Percentiles rank a stretch among this genome's conserved stretches.
Conservation (phyloP, 768 basidiomycete genomes). For the Kwoniella botswanensis region DNA sequence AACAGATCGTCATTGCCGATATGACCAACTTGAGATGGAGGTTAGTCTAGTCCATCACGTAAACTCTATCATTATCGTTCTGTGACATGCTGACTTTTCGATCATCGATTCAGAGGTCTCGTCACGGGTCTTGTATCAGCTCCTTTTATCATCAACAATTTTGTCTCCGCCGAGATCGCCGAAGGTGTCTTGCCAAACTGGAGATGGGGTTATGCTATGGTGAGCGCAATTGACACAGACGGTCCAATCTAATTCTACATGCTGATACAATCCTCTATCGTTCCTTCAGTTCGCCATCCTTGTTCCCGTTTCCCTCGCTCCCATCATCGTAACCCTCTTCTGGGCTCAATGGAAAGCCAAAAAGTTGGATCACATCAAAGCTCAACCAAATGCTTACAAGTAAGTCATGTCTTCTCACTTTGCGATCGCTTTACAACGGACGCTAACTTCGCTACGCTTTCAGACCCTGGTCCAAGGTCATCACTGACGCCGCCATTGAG, state of each 20-base stretch:
- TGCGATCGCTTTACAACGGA: neutral
- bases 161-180: conserved; percentile 59
- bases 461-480: conserved; percentile 7
- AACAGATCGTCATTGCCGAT: conserved; percentile 60
- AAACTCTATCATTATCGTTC: neutral
- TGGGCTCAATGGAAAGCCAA: conserved; percentile 57
- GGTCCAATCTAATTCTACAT: too few relatives aligned
- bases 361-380: conserved; percentile 21
- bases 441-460: neutral
- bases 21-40: conserved; percentile 60
- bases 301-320: conserved; percentile 54
- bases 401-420: neutral
- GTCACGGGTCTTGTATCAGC: conserved; percentile 52
- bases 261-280: too few relatives aligned
- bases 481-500: conserved; percentile 37
- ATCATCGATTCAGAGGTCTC: conserved; percentile 28
- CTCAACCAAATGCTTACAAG: conserved; percentile 14
- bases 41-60: conserved; percentile 37
- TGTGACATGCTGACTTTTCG: too few relatives aligned
- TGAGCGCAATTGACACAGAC: conserved; percentile 1
- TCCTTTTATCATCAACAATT: conserved; percentile 59
- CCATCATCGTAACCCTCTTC: conserved; percentile 56
- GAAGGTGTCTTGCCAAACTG: conserved; percentile 52
- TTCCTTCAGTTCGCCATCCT: conserved; percentile 50
- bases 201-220: conserved; percentile 61